Percentiles rank a stretch among this genome's conserved stretches.
phyloP scores from a whole-genome alignment of 192 early-diverging fungal genomes.

The Rhizoclosmatium sp. region DNA sequence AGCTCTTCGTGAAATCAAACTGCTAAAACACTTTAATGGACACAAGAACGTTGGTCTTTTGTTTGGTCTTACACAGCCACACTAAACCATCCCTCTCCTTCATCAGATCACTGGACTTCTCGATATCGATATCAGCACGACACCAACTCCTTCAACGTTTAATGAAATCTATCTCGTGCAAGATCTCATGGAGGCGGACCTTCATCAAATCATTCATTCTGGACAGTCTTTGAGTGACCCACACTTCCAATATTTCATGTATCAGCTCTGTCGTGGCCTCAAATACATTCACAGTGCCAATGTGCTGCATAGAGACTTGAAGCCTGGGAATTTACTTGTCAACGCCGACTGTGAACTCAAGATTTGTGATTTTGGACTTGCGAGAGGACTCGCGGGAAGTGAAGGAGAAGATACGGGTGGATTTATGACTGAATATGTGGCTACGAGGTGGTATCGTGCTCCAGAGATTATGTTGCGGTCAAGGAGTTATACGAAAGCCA shows the following conservation, averaged over 20 bases:
- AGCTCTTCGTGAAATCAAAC: conserved; percentile 93
- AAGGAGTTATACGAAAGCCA: conserved; percentile 95
- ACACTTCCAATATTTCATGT: conserved; percentile 97
- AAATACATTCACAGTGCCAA: conserved; percentile 93
- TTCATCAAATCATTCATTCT: conserved; percentile 89
- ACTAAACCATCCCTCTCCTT: not conserved
- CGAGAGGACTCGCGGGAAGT: conserved; percentile 74
- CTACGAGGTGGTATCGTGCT: conserved; percentile 96
- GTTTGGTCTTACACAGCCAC: not conserved
- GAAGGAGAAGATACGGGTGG: conserved; percentile 18
- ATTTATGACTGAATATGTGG: conserved; percentile 74
- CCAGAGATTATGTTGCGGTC: conserved; percentile 99
- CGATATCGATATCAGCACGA: conserved; percentile 88
- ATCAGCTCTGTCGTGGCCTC: conserved; percentile 83
- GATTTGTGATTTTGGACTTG: conserved; percentile 98
- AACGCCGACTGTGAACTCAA: conserved; percentile 98
- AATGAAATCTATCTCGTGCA: conserved; percentile 99
- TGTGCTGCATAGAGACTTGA: conserved; percentile 95
- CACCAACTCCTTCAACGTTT: conserved; percentile 52
- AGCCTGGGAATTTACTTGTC: conserved; percentile 96
- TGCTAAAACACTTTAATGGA: conserved; percentile 84
- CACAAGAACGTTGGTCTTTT: conserved; percentile 85
- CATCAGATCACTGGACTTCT: conserved; percentile 83
- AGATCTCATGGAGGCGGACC: conserved; percentile 93
- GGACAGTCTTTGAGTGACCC: conserved; percentile 87